Conservation (phyloP, 108 stramenopile species). For the Cyclotella choctawhatcheeana region DNA sequence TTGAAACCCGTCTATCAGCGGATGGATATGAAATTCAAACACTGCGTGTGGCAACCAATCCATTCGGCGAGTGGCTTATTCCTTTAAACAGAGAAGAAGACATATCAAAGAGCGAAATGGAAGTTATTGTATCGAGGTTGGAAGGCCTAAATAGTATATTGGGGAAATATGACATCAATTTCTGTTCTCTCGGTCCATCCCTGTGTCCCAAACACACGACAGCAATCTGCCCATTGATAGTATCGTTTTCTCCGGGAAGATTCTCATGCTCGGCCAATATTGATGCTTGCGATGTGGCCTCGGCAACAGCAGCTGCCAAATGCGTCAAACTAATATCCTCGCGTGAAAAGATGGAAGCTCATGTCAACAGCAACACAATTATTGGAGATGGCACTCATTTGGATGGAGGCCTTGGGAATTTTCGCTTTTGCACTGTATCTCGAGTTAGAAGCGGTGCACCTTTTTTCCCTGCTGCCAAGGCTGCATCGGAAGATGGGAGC, state of each 20-base stretch:
- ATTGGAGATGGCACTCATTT: constrained; percentile 26
- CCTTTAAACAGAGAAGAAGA: not conserved
- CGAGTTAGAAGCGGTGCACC: constrained; percentile 57
- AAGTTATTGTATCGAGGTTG: constrained; percentile 19
- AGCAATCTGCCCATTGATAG: constrained; percentile 49
- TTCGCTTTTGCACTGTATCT: constrained; percentile 76
- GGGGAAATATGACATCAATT: constrained; percentile 52
- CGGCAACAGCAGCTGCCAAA: constrained; percentile 56
- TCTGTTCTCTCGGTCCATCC: constrained; percentile 82
- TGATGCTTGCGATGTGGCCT: constrained; percentile 44
- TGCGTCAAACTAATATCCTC: constrained; percentile 62
- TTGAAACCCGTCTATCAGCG: constrained; percentile 29
- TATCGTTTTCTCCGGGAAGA: constrained; percentile 43
- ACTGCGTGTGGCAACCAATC: constrained; percentile 84
- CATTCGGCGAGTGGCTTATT: constrained; percentile 81
- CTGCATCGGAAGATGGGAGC: constrained; percentile 7
- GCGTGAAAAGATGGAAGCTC: constrained; percentile 20
- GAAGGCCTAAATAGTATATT: constrained; percentile 51
- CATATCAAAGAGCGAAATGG: not conserved
- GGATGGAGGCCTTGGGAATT: constrained; percentile 72
- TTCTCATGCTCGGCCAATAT: constrained; percentile 72
- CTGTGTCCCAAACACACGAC: constrained; percentile 35
- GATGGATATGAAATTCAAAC: constrained; percentile 82
- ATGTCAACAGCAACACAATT: not conserved
- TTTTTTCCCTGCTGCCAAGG: constrained; percentile 84